phyloP scores from a whole-genome alignment of 2,329 filamentous ascomycete species.

The Pseudogymnoascus pannorum region DNA sequence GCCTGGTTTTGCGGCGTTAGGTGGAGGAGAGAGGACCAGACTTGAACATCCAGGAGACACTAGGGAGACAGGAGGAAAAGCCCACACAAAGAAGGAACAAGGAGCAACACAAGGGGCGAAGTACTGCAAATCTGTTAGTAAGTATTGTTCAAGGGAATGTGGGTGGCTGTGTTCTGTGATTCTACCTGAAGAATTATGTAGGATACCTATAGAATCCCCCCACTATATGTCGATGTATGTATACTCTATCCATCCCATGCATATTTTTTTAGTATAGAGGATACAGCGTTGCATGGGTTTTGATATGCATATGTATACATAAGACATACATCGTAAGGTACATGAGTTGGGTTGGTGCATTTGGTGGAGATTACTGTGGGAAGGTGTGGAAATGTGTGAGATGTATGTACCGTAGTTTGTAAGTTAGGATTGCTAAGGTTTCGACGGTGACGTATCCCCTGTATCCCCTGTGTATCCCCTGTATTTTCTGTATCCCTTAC shows the following conservation, averaged over 20 bases:
- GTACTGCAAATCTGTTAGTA: conserved; percentile 1
- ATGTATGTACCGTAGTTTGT: too few relatives aligned
- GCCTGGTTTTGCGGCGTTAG: neutral
- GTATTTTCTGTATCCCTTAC: too few relatives aligned
- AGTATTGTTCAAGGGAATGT: neutral
- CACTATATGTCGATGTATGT: neutral
- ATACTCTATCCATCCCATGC: conserved; percentile 2
- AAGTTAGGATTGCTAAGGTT: neutral
- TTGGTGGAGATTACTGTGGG: conserved; percentile 7
- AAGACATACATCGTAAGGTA: neutral
- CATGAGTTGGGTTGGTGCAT: conserved; percentile 1
- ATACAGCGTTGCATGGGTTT: neutral
- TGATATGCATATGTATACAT: conserved; percentile 7
- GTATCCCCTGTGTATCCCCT: neutral
- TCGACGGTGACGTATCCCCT: conserved; percentile 1
- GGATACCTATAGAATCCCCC: neutral
- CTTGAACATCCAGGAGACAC: neutral
- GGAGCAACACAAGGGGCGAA: neutral
- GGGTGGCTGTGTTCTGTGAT: neutral
- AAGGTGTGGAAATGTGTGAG: neutral
- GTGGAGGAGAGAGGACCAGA: neutral
- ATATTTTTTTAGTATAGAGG: neutral
- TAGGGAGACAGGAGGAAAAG: neutral
- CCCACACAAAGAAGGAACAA: neutral
- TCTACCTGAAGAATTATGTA: neutral